Conservation (phyloP, 805 yeast species). For the Saccharomycopsis selenospora region DNA sequence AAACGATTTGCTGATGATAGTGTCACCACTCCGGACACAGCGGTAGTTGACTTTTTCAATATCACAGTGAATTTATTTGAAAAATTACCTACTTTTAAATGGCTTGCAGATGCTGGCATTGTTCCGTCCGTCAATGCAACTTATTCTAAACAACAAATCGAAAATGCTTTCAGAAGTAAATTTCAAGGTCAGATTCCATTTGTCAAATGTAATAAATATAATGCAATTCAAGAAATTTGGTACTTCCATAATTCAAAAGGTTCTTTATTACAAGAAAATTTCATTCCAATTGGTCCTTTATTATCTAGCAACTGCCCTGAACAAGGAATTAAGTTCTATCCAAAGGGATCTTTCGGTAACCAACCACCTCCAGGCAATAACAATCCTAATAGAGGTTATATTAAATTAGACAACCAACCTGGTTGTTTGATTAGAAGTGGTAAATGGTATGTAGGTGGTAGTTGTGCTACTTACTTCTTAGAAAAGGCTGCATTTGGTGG, state of each 20-base stretch:
- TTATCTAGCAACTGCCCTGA: conserved; percentile 17
- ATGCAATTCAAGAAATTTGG: conserved; percentile 53
- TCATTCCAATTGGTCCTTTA: conserved; percentile 46
- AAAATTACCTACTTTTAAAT: conserved; percentile 57
- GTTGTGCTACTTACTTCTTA: conserved; percentile 73
- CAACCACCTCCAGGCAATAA: conserved; percentile 27
- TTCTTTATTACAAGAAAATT: conserved; percentile 57
- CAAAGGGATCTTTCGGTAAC: conserved; percentile 42
- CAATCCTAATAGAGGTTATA: conserved; percentile 35
- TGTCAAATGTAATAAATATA: conserved; percentile 50
- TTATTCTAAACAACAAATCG: conserved; percentile 50
- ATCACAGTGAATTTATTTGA: conserved; percentile 52
- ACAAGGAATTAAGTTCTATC: conserved; percentile 55
- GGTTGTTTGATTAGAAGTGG: conserved; percentile 88
- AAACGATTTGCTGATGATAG: conserved; percentile 1
- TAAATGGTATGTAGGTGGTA: conserved; percentile 70
- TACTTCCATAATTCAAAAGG: conserved; percentile 75
- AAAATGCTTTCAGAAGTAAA: conserved; percentile 41
- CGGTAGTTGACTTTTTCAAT: conserved; percentile 65
- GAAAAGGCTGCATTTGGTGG: conserved; percentile 63
- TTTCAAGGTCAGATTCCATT: conserved; percentile 53
- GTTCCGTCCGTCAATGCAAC: conserved; percentile 54
- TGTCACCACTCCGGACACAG: conserved; percentile 26
- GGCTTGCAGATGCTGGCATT: conserved; percentile 63
- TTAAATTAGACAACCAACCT: conserved; percentile 41